phyloP scores from a whole-genome alignment of 129 eudicot genomes.

The Pulicaria dysenterica region DNA sequence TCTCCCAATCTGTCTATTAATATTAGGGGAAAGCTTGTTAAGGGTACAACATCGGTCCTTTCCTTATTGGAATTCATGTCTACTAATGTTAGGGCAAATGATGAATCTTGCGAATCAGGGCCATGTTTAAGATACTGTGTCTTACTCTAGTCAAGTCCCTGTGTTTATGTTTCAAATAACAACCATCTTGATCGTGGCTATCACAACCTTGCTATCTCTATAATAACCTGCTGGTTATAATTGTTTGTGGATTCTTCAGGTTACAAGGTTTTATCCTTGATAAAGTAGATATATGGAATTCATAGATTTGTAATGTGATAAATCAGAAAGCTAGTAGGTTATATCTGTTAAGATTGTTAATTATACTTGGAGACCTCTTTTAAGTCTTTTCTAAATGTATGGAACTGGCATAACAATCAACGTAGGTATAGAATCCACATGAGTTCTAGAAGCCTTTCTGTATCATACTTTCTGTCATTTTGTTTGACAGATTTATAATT shows the following conservation, averaged over 20 bases:
- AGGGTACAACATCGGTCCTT: not conserved
- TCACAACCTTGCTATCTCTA: no score
- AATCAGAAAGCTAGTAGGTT: no score
- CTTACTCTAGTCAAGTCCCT: no score
- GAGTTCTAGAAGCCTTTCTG: no score
- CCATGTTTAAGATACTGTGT: not conserved
- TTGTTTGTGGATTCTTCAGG: no score
- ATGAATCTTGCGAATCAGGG: not conserved
- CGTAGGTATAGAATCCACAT: not conserved
- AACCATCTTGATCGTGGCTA: no score
- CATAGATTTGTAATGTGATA: not conserved
- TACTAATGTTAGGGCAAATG: not conserved
- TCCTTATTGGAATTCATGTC: not conserved
- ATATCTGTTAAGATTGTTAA: not conserved
- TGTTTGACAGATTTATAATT: no score
- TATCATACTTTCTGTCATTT: no score
- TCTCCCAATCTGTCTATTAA: no score
- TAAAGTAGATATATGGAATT: not conserved
- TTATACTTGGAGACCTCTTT: constrained; percentile 3
- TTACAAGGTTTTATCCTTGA: not conserved
- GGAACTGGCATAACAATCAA: not conserved
- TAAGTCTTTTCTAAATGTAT: not conserved
- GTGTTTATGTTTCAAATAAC: no score
- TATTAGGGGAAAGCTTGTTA: not conserved
- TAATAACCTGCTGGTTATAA: no score